A percentile compares a stretch with the other conserved stretches of the same genome.
Evolutionary conservation across 371 early-diverging fungal genomes (phyloP).

Genomic region (Mucor sp.): DNA sequence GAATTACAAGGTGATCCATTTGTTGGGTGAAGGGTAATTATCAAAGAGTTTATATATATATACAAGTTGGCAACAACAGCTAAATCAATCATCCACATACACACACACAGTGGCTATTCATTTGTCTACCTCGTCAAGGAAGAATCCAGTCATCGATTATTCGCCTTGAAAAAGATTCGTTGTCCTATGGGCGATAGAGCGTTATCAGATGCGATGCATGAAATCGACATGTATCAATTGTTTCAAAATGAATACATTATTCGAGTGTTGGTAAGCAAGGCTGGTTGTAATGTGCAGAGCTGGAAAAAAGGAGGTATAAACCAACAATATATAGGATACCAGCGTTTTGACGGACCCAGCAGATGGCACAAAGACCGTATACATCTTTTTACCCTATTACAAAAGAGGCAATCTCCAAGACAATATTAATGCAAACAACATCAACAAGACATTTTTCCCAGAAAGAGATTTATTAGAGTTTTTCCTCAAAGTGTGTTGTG

Average conservation of each 20-base stretch:
- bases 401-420: slow-evolving; percentile 55
- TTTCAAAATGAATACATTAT: slow-evolving; percentile 70
- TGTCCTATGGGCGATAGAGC: slow-evolving; percentile 61
- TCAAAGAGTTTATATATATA: no score
- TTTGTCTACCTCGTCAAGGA: slow-evolving; percentile 71
- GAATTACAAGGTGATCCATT: slow-evolving; percentile 61
- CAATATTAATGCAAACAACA: slow-evolving; percentile 55
- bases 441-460: slow-evolving; percentile 52
- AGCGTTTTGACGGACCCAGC: slow-evolving; percentile 53
- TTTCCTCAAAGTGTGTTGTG: slow-evolving; percentile 65
- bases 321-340: no score
- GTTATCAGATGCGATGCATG: slow-evolving; percentile 65
- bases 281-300: not conserved
- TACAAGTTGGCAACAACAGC: not conserved
- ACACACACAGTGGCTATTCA: slow-evolving; percentile 73
- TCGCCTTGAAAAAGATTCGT: slow-evolving; percentile 70
- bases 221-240: slow-evolving; percentile 68
- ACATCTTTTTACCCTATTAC: slow-evolving; percentile 66
- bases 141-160: slow-evolving; percentile 42
- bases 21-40: slow-evolving; percentile 73
- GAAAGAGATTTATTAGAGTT: slow-evolving; percentile 63
- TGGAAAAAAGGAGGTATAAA: no score
- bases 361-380: slow-evolving; percentile 62
- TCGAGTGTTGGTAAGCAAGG: slow-evolving; percentile 53
- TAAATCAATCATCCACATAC: not conserved